Percentiles rank a stretch among this genome's conserved stretches.
phyloP scores from a whole-genome alignment of 139 green algal species.

The Chlamydomonas asymmetrica region DNA sequence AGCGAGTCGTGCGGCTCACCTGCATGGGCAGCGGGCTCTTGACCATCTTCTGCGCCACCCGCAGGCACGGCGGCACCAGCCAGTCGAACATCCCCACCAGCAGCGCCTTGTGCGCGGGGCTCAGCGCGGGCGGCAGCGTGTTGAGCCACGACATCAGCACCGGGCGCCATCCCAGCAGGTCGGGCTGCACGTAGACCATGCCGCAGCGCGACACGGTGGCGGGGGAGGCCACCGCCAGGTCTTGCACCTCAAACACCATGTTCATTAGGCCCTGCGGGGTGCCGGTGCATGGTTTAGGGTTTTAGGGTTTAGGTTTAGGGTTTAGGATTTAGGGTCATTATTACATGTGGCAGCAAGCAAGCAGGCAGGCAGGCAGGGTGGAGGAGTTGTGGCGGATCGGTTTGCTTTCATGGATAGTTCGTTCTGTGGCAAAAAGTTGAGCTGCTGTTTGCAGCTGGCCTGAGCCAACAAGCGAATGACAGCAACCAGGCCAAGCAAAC shows the following conservation, averaged over 20 bases:
- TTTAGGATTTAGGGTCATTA: constrained; percentile 13
- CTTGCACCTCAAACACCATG: constrained; percentile 87
- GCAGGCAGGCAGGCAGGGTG: too few relatives aligned
- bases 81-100: constrained; percentile 71
- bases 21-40: constrained; percentile 44
- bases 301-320: background rate
- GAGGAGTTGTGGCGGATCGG: too few relatives aligned
- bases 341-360: too few relatives aligned
- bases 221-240: constrained; percentile 76
- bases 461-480: too few relatives aligned
- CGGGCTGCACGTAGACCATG: constrained; percentile 84
- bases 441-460: too few relatives aligned
- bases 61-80: constrained; percentile 70
- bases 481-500: too few relatives aligned
- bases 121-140: constrained; percentile 58
- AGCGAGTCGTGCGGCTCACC: background rate
- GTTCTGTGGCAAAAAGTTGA: too few relatives aligned
- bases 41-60: constrained; percentile 54
- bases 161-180: constrained; percentile 73
- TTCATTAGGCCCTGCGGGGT: constrained; percentile 58
- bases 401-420: too few relatives aligned
- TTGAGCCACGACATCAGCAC: constrained; percentile 65
- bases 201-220: constrained; percentile 82
- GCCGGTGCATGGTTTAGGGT: background rate
- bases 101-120: constrained; percentile 35